Base-by-base conservation (phyloP, 148 eudicot genomes). In the Cornus kousa region DNA sequence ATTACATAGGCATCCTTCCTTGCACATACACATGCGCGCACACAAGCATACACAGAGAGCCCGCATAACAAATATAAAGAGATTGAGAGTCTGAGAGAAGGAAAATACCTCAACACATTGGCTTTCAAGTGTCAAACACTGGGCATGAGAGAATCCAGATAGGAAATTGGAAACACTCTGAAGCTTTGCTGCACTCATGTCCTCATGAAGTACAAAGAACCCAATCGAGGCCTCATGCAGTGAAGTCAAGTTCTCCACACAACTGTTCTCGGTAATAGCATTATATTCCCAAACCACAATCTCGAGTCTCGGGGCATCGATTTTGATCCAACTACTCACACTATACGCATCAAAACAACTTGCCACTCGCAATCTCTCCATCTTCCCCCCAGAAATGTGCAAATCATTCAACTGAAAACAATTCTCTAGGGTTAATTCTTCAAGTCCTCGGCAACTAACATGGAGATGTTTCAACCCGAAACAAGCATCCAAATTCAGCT, bases 141-240 rank as follows among this genome's bases (percentile, higher is more conserved):
- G 80, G 10, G 81, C 83, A 77, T 70, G 79, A n/a, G 84, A 89
- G 19, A 91, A 78, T 5, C 90, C 91, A 62, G 78, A 46, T 2
- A 89, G 50, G 39, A 91, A 85, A 46, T 75, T 48, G 4, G 80
- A 76, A 2, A 89, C 70, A 4, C 89, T 87, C 37, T 9, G 4
- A 53, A 80, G 57, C 85, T 87, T 80, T 5, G 75, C 28, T 5
- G 75, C 74, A 72, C 77, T 72, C 9, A 85, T 40, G 9, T 69
- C 72, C 68, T 80, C 81, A 57, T 67, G 57, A 14, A 68, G 71
- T 16, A 82, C 37, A 57, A 68, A 73, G 69, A 88, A 86, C 11
- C 87, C 88, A 22, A 89, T 74, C 33, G 76, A 86, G 2, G 87
- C 93, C 67, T 91, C 90, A 14, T 71, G 67, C 70, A 91, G 66